A percentile compares a stretch with the other conserved stretches of the same genome.
Evolutionary conservation across 371 early-diverging fungal genomes (phyloP).

Genomic region (Mortierella sp.): DNA sequence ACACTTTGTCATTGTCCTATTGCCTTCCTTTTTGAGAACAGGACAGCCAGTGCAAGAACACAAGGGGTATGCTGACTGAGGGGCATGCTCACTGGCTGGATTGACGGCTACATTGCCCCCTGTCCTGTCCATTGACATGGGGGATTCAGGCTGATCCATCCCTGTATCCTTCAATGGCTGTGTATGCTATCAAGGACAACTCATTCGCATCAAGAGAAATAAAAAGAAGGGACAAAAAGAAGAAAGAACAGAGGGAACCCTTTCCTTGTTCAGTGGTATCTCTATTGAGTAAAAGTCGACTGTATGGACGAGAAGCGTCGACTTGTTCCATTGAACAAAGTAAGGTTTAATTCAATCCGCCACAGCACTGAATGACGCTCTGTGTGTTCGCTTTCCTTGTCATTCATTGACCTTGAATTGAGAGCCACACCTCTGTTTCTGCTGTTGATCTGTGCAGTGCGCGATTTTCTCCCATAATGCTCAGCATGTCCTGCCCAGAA

Average conservation of each 20-base stretch:
- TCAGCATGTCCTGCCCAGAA: neutral
- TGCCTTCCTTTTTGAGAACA: neutral
- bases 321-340: neutral
- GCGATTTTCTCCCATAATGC: no score
- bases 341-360: slow-evolving; percentile 1
- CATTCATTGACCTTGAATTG: neutral
- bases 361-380: neutral
- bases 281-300: neutral
- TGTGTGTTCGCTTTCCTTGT: no score
- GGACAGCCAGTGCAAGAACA: neutral
- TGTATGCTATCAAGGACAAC: neutral
- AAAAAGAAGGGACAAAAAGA: neutral
- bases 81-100: neutral
- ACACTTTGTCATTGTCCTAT: neutral
- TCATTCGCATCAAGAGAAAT: no score
- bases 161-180: neutral
- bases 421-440: neutral
- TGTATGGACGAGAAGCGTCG: neutral
- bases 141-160: neutral
- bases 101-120: no score
- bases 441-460: no score
- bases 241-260: neutral
- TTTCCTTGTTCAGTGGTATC: neutral
- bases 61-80: neutral
- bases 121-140: no score